These are phyloP conservation scores for Coemansia sp. DNA, from an alignment of 192 early-diverging fungal species.

Conservation along the genomic window DNA sequence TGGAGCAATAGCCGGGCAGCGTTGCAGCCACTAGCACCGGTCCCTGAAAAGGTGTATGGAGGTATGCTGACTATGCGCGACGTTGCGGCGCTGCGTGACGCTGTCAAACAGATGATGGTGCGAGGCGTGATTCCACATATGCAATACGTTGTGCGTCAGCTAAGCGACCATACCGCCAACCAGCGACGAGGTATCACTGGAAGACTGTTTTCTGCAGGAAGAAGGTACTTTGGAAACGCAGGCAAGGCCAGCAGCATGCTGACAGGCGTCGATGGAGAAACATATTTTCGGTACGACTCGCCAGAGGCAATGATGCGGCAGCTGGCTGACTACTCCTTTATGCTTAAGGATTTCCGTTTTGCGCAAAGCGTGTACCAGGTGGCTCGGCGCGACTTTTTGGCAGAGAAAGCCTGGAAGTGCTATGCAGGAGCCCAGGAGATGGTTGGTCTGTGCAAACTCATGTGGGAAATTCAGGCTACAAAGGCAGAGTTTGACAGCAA, in stretches of 20 bases:
- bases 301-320: conserved; percentile 90
- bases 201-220: conserved; percentile 78
- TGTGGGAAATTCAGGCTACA: conserved; percentile 64
- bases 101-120: conserved; percentile 64
- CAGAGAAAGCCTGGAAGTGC: conserved; percentile 76
- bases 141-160: conserved; percentile 81
- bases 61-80: conserved; percentile 51
- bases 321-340: conserved; percentile 95
- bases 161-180: conserved; percentile 91
- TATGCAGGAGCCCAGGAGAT: conserved; percentile 85
- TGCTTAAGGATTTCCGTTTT: conserved; percentile 91
- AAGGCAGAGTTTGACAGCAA: conserved; percentile 54
- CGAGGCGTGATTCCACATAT: conserved; percentile 84
- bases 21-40: conserved; percentile 13
- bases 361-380: conserved; percentile 88
- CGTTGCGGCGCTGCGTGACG: conserved; percentile 42
- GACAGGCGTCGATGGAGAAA: conserved; percentile 28
- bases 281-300: conserved; percentile 66
- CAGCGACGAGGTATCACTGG: conserved; percentile 87
- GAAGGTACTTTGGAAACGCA: conserved; percentile 78
- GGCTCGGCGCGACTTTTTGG: conserved; percentile 80
- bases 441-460: conserved; percentile 79
- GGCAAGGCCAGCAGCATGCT: conserved; percentile 20
- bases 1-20: conserved; percentile 33
- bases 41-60: conserved; percentile 14